Conservation (phyloP, 495 filamentous ascomycete species). For the Aspergillus bertholletiae region DNA sequence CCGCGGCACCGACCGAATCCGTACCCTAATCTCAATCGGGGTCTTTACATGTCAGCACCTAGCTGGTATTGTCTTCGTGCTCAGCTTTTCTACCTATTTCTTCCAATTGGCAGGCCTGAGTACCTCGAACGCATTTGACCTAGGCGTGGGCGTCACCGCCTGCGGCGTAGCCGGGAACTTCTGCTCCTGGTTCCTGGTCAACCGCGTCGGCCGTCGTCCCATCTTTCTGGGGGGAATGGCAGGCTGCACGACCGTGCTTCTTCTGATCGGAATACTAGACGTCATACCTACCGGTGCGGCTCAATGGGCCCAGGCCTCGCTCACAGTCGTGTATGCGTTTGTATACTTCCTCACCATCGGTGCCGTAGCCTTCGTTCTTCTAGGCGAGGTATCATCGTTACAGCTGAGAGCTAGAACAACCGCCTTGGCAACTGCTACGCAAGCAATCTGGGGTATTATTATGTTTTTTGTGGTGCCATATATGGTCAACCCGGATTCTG, state of each 20-base stretch:
- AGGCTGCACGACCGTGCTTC: constrained; percentile 42
- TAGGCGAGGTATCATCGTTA: constrained; percentile 55
- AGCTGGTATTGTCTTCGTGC: constrained; percentile 24
- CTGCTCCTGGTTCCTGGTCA: constrained; percentile 25
- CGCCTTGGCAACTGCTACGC: constrained; percentile 55
- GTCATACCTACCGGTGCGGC: constrained; percentile 41
- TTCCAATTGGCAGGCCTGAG: constrained; percentile 58
- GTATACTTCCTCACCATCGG: constrained; percentile 55
- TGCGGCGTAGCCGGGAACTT: constrained; percentile 26
- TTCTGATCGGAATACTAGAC: constrained; percentile 61
- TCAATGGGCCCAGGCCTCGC: constrained; percentile 49
- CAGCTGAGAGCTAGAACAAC: constrained; percentile 60
- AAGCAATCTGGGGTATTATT: constrained; percentile 54
- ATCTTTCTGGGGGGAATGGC: constrained; percentile 50
- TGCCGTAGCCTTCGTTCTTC: constrained; percentile 58
- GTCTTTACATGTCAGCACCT: constrained; percentile 43
- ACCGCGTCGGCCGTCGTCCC: constrained; percentile 47
- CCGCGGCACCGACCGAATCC: constrained; percentile 37
- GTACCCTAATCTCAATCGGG: constrained; percentile 41
- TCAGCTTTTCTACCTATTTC: constrained; percentile 60
- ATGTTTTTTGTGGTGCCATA: constrained; percentile 63
- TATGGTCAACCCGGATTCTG: constrained; percentile 62
- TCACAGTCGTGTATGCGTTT: constrained; percentile 57
- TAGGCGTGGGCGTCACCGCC: constrained; percentile 23
- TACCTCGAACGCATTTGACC: constrained; percentile 30